Conservation (phyloP, 495 filamentous ascomycete genomes). For the Tuber calosporum region DNA sequence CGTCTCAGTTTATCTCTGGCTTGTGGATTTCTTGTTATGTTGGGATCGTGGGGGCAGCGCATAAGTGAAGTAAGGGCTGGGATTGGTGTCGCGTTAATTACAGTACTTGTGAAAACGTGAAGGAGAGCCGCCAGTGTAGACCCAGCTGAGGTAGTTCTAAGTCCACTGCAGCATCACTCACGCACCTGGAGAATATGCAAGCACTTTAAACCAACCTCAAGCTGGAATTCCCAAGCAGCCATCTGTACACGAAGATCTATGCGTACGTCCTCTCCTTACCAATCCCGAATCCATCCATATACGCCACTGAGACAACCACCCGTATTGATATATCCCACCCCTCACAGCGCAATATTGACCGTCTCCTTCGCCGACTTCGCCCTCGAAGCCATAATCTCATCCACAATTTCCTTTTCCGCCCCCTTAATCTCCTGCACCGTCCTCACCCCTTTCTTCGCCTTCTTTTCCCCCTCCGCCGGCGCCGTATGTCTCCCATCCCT, state of each 20-base stretch:
- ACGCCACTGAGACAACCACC: background rate
- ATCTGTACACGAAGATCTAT: conserved; percentile 22
- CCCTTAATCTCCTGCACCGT: background rate
- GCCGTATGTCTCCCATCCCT: conserved; percentile 32
- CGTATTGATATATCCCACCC: background rate
- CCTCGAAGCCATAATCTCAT: background rate
- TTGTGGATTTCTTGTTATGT: background rate
- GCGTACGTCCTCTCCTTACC: conserved; percentile 8
- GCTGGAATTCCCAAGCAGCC: background rate
- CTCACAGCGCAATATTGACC: background rate
- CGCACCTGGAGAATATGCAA: background rate
- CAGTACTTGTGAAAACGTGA: background rate
- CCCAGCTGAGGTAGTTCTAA: background rate
- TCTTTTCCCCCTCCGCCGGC: conserved; percentile 11
- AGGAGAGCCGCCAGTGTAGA: background rate
- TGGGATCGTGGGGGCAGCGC: background rate
- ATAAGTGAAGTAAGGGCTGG: background rate
- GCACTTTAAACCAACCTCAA: background rate
- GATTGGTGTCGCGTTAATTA: background rate
- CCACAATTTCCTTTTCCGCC: background rate
- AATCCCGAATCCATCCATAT: conserved; percentile 14
- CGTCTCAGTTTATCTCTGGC: background rate
- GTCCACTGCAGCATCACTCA: background rate
- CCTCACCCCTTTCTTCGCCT: background rate
- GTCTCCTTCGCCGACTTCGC: background rate